These are phyloP conservation scores for Aspergillus piperis DNA, from an alignment of 2,329 filamentous ascomycete species.

Conservation along the genomic window DNA sequence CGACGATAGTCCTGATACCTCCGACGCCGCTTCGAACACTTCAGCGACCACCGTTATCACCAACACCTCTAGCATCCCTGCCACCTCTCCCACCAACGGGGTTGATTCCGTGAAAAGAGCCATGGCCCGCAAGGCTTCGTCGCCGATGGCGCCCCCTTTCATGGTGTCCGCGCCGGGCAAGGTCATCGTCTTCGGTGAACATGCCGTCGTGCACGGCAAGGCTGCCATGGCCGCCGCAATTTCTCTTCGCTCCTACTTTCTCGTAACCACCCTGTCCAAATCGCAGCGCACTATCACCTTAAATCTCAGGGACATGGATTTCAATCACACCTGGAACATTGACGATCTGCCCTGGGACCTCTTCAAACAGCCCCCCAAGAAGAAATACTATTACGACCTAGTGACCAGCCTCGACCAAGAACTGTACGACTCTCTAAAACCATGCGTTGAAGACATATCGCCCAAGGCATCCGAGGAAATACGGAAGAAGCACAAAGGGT, in stretches of 20 bases:
- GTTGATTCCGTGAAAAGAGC: slow-evolving; percentile 14
- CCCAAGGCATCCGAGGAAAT: slow-evolving; percentile 64
- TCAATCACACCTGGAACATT: slow-evolving; percentile 92
- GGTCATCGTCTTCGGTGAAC: slow-evolving; percentile 97
- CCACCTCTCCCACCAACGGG: slow-evolving; percentile 11
- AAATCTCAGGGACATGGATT: slow-evolving; percentile 85
- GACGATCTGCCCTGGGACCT: slow-evolving; percentile 83
- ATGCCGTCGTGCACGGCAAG: slow-evolving; percentile 97
- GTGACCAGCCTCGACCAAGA: slow-evolving; percentile 82
- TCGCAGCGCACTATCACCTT: slow-evolving; percentile 84
- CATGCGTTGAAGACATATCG: slow-evolving; percentile 74
- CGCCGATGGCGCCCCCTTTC: slow-evolving; percentile 77
- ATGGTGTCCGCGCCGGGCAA: slow-evolving; percentile 98
- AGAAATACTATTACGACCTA: slow-evolving; percentile 91
- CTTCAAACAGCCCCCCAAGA: slow-evolving; percentile 80
- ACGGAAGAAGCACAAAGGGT: slow-evolving; percentile 80
- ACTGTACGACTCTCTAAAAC: slow-evolving; percentile 76
- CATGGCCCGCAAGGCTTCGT: slow-evolving; percentile 47
- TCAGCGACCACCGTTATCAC: slow-evolving; percentile 30
- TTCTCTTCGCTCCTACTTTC: slow-evolving; percentile 91
- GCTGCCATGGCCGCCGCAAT: slow-evolving; percentile 93
- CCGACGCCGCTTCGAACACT: slow-evolving; percentile 32
- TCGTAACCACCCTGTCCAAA: slow-evolving; percentile 91
- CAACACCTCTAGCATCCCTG: slow-evolving; percentile 16
- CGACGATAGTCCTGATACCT: slow-evolving; percentile 31